Base-by-base conservation (phyloP, 331 rosid species). In the Prunus yedoensis region DNA sequence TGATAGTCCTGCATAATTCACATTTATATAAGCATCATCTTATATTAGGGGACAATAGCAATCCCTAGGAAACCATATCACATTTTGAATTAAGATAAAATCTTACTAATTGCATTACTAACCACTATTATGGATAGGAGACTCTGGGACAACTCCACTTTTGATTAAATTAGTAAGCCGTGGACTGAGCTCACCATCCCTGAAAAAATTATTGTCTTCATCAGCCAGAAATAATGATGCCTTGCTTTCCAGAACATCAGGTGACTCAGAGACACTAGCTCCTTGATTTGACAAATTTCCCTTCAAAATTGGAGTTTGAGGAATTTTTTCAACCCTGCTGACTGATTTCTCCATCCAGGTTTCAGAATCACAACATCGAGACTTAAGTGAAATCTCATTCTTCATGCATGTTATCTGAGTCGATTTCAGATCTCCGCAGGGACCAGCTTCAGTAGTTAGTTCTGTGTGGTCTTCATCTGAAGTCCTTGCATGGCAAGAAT, bases 101-200 rank as follows among this genome's bases (percentile, higher is more conserved):
- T 35, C 49, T 82, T 23, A 74, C 71, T 52, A 56, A 69, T 74
- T 72, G 80, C 70, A 38, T 50, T 77, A 73, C 88, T 77, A 45
- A 87, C 93, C 93, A 78, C 87, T 75, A 61, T 78, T 83, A 68
- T 80, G 83, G 50, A 78, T 68, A 52, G 99, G 99, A 78, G 99
- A 92, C 90, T 94, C 97, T 28, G 99, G 99, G 84, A 94, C 99
- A 80, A 94, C 76, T 79, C 99, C 99, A 41, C 88, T 84, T 79
- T 27, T 57, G 71, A 90, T 81, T 58, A 94, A 87, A 84, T 87
- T 87, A 64, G 93, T 90, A 77, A 94, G 85, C 50, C 97, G 91
- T 14, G 99, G 99, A 79, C 99, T 94, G 62, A 91, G 84, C 61
- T 94, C 91, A 68, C 70, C 84, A 70, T 92, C 91, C 62, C 49